These are phyloP conservation scores for Amaranthus hypochondriacus DNA, from an alignment of 148 eudicot genomes.

Conservation along the genomic window DNA sequence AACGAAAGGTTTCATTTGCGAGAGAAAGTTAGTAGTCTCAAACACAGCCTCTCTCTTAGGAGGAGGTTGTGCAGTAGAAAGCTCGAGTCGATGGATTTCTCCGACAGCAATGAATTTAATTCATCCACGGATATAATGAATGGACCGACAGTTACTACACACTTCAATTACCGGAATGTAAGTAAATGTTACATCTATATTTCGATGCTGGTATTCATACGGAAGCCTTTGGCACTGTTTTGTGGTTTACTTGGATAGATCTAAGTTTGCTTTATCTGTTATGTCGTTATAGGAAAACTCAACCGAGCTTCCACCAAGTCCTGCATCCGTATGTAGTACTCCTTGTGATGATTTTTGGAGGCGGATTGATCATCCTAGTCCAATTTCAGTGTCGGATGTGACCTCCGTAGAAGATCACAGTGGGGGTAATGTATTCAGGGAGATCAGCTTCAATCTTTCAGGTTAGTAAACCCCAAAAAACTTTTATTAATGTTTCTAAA, in stretches of 20 bases:
- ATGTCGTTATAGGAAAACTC: constrained; percentile 60
- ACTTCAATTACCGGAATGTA: constrained; percentile 53
- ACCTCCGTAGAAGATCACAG: constrained; percentile 60
- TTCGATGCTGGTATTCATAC: too few species aligned
- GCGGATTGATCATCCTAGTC: constrained; percentile 52
- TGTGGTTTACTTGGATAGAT: neutral
- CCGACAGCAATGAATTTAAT: constrained; percentile 35
- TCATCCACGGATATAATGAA: constrained; percentile 37
- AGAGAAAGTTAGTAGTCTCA: constrained; percentile 69
- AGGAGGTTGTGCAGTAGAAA: constrained; percentile 69
- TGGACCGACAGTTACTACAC: constrained; percentile 51
- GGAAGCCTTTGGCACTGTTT: neutral
- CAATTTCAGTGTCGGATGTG: constrained; percentile 57
- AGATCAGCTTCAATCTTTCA: constrained; percentile 76
- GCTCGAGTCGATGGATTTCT: constrained; percentile 48
- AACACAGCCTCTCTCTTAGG: constrained; percentile 54
- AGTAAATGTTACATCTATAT: constrained; percentile 23
- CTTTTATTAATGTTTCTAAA: neutral
- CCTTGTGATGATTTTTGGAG: constrained; percentile 76
- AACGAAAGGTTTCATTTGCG: constrained; percentile 65
- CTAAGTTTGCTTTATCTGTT: constrained; percentile 5
- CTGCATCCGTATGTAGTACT: constrained; percentile 86
- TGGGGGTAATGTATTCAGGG: constrained; percentile 56
- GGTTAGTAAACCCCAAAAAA: constrained; percentile 34
- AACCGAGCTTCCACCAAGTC: constrained; percentile 98